These are phyloP conservation scores for Huntiella omanensis DNA, from an alignment of 2,329 filamentous ascomycete genomes.

Conservation along the genomic window DNA sequence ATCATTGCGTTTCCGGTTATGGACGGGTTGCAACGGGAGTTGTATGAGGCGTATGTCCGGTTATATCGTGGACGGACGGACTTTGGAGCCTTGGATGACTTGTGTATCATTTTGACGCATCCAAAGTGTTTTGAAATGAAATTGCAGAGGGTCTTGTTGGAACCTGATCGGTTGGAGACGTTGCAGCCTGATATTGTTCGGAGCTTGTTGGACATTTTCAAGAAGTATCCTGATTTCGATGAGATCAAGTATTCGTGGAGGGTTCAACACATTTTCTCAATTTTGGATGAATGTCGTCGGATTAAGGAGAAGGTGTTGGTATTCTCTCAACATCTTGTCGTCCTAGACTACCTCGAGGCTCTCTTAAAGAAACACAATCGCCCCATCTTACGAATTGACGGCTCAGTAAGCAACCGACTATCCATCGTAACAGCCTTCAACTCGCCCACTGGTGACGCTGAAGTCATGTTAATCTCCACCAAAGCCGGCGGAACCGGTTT, in stretches of 20 bases:
- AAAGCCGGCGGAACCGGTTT: slow-evolving; percentile 64
- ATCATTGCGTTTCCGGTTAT: slow-evolving; percentile 51
- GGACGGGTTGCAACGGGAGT: slow-evolving; percentile 40
- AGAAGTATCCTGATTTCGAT: slow-evolving; percentile 6
- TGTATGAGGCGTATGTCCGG: slow-evolving; percentile 36
- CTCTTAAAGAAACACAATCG: slow-evolving; percentile 32
- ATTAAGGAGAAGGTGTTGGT: slow-evolving; percentile 58
- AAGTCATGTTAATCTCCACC: slow-evolving; percentile 68
- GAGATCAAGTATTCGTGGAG: slow-evolving; percentile 26
- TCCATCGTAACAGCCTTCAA: slow-evolving; percentile 52
- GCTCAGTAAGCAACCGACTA: slow-evolving; percentile 42
- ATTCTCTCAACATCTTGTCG: slow-evolving; percentile 56
- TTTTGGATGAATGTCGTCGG: slow-evolving; percentile 44
- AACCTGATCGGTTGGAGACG: neutral
- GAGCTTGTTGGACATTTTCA: slow-evolving; percentile 1
- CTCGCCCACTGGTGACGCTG: slow-evolving; percentile 19
- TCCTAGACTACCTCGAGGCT: slow-evolving; percentile 48
- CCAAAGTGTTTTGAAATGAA: slow-evolving; percentile 27
- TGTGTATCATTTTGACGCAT: slow-evolving; percentile 34
- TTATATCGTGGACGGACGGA: slow-evolving; percentile 4
- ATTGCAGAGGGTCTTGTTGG: slow-evolving; percentile 8
- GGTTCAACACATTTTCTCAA: slow-evolving; percentile 24
- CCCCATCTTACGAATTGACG: slow-evolving; percentile 45
- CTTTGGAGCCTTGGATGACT: slow-evolving; percentile 21
- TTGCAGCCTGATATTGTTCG: slow-evolving; percentile 1